Evolutionary conservation across 495 filamentous ascomycete species (phyloP), one percentile per base, ranked within the genome.

Genomic region (Tuber brumale): DNA sequence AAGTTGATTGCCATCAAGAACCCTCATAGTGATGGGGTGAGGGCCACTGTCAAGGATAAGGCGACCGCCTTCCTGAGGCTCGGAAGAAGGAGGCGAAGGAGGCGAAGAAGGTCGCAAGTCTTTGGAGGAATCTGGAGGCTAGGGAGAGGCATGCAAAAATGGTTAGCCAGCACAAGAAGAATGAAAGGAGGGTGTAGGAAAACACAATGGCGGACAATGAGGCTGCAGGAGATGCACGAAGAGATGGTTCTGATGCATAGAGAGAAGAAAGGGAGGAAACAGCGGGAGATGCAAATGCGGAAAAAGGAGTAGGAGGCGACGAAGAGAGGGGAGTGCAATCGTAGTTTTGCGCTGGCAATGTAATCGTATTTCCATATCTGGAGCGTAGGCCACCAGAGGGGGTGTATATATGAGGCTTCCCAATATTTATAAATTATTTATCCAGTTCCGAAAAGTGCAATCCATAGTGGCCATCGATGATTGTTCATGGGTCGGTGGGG

Each of bases 21-120:
- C 46, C 73, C 75, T 39, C 74, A 70, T 75, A 77, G 72, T 72
- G 74, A 72, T n/a, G 81, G 74, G 74, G 77, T 73, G 72, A 80
- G 79, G 80, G 72, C 78, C 69, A 80, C 79, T 69, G 48, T 79
- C 23, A 80, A 83, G 79, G 78, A 79, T 27, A 46, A 77, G 72
- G 71, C 48, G 57, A 9, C 70, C 4, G 1, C 6, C 12, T 71
- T 18, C 39, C 10, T 71, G 27, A 41, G 70, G 14, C 3, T n/a
- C 12, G 81, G 77, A 72, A 21, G 41, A 46, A 16, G 31, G 8
- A 72, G 14, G 0, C 1, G 27, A 66, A 18, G 57, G 57, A 35
- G 27, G 4, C 6, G 19, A 51, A 9, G 46, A 51, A n/a, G 23
- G 21, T 7, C 46, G 19, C 19, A n/a, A 51, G 21, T 21, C 46